A percentile compares a stretch with the other conserved stretches of the same genome.
Evolutionary conservation across 2,329 filamentous ascomycete species (phyloP).

Genomic region (Ascosphaera pollenicola): DNA sequence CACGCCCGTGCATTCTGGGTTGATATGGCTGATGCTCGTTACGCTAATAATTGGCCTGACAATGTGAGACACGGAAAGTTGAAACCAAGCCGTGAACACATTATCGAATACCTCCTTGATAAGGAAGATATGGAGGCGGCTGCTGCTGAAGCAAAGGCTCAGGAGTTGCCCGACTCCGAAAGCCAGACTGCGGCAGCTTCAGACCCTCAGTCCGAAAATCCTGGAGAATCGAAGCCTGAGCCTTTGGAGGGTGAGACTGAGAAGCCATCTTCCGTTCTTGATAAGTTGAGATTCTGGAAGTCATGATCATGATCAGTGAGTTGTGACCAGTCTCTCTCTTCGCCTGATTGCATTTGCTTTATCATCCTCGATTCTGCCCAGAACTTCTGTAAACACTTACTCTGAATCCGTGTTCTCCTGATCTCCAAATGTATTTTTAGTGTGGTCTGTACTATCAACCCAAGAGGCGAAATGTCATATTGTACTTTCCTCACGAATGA

Average conservation of each 20-base stretch:
- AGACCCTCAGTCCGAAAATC: not conserved
- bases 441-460: no score
- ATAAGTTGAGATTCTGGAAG: constrained; percentile 5
- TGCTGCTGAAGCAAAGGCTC: not conserved
- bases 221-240: not conserved
- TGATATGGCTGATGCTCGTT: constrained; percentile 21
- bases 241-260: not conserved
- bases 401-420: not conserved
- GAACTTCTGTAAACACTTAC: not conserved
- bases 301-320: not conserved
- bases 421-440: not conserved
- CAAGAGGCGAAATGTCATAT: no score
- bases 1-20: constrained; percentile 25
- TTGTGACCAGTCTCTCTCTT: not conserved
- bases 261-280: constrained; percentile 4
- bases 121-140: constrained; percentile 2
- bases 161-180: not conserved
- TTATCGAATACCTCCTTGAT: constrained; percentile 13
- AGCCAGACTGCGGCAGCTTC: not conserved
- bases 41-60: constrained; percentile 21
- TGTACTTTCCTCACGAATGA: no score
- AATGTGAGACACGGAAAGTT: constrained; percentile 21
- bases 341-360: not conserved
- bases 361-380: not conserved
- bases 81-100: constrained; percentile 14